Base-by-base conservation (phyloP, 495 filamentous ascomycete genomes). In the Xylaria castorea region DNA sequence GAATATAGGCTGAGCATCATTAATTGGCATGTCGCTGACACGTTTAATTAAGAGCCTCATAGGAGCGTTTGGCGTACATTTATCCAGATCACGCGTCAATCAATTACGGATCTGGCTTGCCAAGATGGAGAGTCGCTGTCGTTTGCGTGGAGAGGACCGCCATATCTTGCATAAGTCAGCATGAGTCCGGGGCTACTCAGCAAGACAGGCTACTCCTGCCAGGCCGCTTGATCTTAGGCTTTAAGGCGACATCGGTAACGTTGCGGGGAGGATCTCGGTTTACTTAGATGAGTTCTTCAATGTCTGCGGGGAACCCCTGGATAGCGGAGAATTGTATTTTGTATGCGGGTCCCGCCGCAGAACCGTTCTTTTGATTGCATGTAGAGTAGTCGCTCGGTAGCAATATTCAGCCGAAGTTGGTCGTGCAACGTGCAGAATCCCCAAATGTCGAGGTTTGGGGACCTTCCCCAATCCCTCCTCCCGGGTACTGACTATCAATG, bases 61-160 rank as follows among this genome's bases (percentile, higher is more conserved):
- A 58, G 50, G 53, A 58, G 14, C 27, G 50, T 68, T 44, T 42
- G 20, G 48, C 30, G 32, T 34, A 57, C 44, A 70, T 70, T 70
- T 70, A 70, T 70, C 67, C 67, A 70, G 67, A 70, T 70, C 67
- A 61, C 32, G 67, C 34, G 25, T 61, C 55, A 70, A 70, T 70
- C 67, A 60, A 61, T 57, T 57, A 50, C 27, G 50, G 66, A 57
- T 55, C 57, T 57, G 48, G 27, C n/a, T 5, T 22, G 50, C 48
- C 50, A 68, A 68, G 53, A 48, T 36, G 38, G 36, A 36, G 50
- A 57, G 16, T 46, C 36, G 51, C 30, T 22, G 14, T n/a, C 18
- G 12, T 25, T 51, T 11, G 63, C 40, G 40, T 34, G 63, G 42
- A 16, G 32, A 51, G 30, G 38, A 48, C 5, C 48, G 32, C 66